Percentiles rank a stretch among this genome's conserved stretches.
Evolutionary conservation across 2,329 filamentous ascomycete species (phyloP).

Genomic region (Capronia epimyces): DNA sequence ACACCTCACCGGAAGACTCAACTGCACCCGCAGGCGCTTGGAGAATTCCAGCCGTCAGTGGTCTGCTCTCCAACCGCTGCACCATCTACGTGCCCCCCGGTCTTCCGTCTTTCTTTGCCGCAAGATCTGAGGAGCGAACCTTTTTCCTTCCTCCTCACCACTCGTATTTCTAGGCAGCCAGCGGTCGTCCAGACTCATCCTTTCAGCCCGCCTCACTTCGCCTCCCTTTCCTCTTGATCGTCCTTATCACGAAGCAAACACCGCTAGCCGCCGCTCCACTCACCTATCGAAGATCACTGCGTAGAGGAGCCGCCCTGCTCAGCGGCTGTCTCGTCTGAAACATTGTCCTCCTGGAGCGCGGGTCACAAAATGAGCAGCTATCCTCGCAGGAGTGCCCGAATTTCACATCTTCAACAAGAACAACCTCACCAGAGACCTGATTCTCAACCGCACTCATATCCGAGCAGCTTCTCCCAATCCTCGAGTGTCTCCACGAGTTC

Average conservation of each 20-base stretch:
- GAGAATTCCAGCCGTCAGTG: not conserved
- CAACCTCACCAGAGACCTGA: slow-evolving; percentile 15
- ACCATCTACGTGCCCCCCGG: slow-evolving; percentile 3
- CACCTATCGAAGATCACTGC: not conserved
- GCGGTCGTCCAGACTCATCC: not conserved
- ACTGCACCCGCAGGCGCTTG: not conserved
- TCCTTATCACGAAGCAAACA: not conserved
- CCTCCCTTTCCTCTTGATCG: not conserved
- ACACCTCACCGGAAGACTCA: not conserved
- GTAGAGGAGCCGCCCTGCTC: slow-evolving; percentile 20
- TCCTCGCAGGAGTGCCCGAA: slow-evolving; percentile 26
- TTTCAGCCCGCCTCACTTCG: not conserved
- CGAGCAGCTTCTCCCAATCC: slow-evolving; percentile 21
- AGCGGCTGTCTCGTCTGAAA: slow-evolving; percentile 18
- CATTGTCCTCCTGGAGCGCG: slow-evolving; percentile 1
- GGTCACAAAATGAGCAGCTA: slow-evolving; percentile 23
- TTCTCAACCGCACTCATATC: slow-evolving; percentile 16
- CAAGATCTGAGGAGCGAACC: slow-evolving; percentile 5
- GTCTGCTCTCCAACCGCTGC: not conserved
- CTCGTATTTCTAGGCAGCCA: not conserved
- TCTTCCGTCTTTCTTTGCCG: slow-evolving; percentile 16
- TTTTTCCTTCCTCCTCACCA: not conserved
- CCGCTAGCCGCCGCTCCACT: slow-evolving; percentile 6
- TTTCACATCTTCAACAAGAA: slow-evolving; percentile 23
- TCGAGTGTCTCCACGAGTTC: slow-evolving; percentile 29